Base-by-base conservation (phyloP, 2,329 filamentous ascomycete genomes). In the Xenosphaeropsis pyriputrescens region DNA sequence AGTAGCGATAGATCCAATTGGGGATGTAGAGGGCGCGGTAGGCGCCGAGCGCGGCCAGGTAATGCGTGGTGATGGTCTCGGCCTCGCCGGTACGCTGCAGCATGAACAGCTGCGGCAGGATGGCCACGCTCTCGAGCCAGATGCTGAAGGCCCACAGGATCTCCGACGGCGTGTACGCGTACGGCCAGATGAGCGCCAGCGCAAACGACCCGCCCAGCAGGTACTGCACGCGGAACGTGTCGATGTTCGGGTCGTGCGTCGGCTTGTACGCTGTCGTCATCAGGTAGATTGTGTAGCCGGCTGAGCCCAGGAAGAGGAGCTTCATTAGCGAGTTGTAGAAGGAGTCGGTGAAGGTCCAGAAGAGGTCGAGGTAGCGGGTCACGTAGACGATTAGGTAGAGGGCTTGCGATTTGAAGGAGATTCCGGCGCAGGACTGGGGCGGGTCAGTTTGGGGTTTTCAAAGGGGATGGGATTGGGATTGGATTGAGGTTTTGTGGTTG, bases 31-130 rank as follows among this genome's bases (percentile, higher is more conserved):
- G 68, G 3, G 88, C 85, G 40, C 91, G 73, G 66, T 98, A 98
- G 45, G 79, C 67, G 26, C 91, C 91, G 29, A 98, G 69, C 12
- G 93, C 89, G 55, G 94, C 94, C 32, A 98, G 72, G 59, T 98
- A 98, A 62, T 98, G 89, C 1, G 88, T 94, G 11, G 91, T 98
- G 55, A 98, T 98, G n/a, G 91, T 95, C 64, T 98, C 91, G 9
- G 91, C 93, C 64, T 96, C 89, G 48, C 91, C 93, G 0, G 91
- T 98, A 52, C 91, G 73, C 64, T 98, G 91, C 45, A 98, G 70
- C 85, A 98, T 93, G 62, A 98, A 96, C 38, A 98, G 73, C 65
- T 98, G 91, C 2, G 91, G 91, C 43, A 98, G 72, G 50, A 98
- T 98, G 37, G 91, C 91, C 14, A 98, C 91, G 4, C 83, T 80